phyloP scores from a whole-genome alignment of 257 asterid genomes.

The Przewalskia tangutica region DNA sequence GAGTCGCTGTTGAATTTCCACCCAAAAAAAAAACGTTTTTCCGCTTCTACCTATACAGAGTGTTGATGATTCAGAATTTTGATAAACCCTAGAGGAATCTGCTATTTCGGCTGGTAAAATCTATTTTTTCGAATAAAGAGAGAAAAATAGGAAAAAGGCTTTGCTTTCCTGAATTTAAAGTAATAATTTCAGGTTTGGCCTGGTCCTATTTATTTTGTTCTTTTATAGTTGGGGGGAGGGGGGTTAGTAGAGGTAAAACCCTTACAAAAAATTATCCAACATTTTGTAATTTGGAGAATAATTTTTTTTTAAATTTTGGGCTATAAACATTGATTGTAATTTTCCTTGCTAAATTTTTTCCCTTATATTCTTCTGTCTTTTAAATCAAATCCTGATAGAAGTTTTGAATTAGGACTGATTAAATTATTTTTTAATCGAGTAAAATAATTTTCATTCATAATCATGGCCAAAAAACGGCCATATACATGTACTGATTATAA shows the following conservation, averaged over 20 bases:
- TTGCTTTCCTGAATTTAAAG: neutral
- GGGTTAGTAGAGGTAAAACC: conserved; percentile 17
- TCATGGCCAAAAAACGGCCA: too few species aligned
- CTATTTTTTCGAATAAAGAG: neutral
- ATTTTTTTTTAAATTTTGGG: neutral
- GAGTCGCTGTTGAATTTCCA: neutral
- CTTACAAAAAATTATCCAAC: conserved; percentile 8
- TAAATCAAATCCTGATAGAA: neutral
- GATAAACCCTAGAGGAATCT: neutral
- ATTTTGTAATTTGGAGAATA: conserved; percentile 5
- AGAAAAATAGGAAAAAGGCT: neutral
- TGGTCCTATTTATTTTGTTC: neutral
- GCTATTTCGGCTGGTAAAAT: neutral
- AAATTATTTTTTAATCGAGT: too few species aligned
- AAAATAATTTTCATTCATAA: too few species aligned
- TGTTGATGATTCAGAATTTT: neutral
- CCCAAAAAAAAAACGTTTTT: neutral
- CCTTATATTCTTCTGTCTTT: neutral
- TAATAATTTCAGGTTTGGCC: conserved; percentile 8
- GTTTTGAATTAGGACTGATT: neutral
- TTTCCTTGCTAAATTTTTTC: neutral
- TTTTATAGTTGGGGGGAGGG: neutral
- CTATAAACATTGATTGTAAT: conserved; percentile 10
- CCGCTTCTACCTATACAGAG: neutral
- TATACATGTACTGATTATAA: neutral